Evolutionary conservation across 2,329 filamentous ascomycete genomes (phyloP).

Genomic region (Xylariaceae sp.): DNA sequence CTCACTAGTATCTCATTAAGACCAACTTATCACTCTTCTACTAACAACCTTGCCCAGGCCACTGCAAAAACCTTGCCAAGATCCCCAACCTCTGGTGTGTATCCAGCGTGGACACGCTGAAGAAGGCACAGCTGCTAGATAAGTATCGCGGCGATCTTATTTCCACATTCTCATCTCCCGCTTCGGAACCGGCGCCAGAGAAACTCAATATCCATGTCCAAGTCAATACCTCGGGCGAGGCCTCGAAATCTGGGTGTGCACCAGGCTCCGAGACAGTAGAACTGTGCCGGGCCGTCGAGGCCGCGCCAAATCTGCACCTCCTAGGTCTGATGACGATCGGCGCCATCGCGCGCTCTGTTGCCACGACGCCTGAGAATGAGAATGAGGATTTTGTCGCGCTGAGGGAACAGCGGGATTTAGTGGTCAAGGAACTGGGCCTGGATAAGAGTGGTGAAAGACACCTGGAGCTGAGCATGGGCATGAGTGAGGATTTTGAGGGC

Average conservation of each 20-base stretch:
- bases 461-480: slow-evolving; percentile 95
- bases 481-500: slow-evolving; percentile 95
- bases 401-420: slow-evolving; percentile 70
- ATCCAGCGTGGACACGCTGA: slow-evolving; percentile 84
- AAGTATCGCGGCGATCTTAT: slow-evolving; percentile 71
- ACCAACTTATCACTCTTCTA: not conserved
- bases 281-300: slow-evolving; percentile 72
- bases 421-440: slow-evolving; percentile 66
- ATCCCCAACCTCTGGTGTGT: slow-evolving; percentile 92
- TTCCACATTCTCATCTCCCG: slow-evolving; percentile 37
- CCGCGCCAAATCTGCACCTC: slow-evolving; percentile 69
- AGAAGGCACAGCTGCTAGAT: slow-evolving; percentile 85
- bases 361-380: slow-evolving; percentile 74
- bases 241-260: slow-evolving; percentile 79
- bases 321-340: slow-evolving; percentile 97
- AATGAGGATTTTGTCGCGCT: slow-evolving; percentile 88
- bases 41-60: slow-evolving; percentile 62
- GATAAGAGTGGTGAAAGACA: slow-evolving; percentile 50
- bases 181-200: slow-evolving; percentile 33
- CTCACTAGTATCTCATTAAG: not conserved
- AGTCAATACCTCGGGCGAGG: slow-evolving; percentile 92
- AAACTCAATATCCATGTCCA: slow-evolving; percentile 82
- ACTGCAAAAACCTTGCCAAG: slow-evolving; percentile 85
- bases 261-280: slow-evolving; percentile 66
- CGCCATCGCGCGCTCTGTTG: slow-evolving; percentile 83